Conservation (phyloP, 1,284 basidiomycete genomes). For the Tilletia indica region DNA sequence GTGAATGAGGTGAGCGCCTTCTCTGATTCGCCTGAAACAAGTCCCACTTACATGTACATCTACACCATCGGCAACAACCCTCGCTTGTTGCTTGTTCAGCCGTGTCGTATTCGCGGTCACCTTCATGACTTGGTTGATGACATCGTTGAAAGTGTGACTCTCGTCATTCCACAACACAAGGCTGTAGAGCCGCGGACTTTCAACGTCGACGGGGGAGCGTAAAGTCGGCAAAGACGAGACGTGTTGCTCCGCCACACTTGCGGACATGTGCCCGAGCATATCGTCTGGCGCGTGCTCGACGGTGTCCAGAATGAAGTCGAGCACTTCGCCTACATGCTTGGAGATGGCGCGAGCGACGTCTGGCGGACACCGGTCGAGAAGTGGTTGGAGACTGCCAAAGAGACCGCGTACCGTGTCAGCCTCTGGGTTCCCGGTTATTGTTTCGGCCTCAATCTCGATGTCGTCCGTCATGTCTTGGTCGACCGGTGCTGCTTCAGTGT, state of each 20-base stretch:
- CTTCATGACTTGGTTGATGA: slow-evolving; percentile 66
- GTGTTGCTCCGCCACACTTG: background rate
- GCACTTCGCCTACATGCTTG: slow-evolving; percentile 70
- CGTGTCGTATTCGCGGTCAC: slow-evolving; percentile 34
- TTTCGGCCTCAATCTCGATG: background rate
- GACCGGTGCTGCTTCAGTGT: background rate
- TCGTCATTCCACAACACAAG: slow-evolving; percentile 96
- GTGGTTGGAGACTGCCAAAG: slow-evolving; percentile 60
- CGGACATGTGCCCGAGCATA: slow-evolving; percentile 54
- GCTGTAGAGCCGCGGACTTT: slow-evolving; percentile 64
- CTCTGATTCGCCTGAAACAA: too few relatives aligned
- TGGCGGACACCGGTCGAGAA: slow-evolving; percentile 19
- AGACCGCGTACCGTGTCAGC: slow-evolving; percentile 69
- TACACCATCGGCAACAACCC: slow-evolving; percentile 67
- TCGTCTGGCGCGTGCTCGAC: slow-evolving; percentile 82
- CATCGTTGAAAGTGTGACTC: slow-evolving; percentile 88
- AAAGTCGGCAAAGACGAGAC: slow-evolving; percentile 16
- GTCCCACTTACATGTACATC: slow-evolving; percentile 62
- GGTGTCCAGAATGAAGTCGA: slow-evolving; percentile 82
- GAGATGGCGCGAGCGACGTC: slow-evolving; percentile 72
- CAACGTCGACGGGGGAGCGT: slow-evolving; percentile 16
- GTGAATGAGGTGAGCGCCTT: too few relatives aligned
- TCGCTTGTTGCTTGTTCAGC: slow-evolving; percentile 57
- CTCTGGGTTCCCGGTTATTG: too few relatives aligned
- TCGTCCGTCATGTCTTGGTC: background rate